These are phyloP conservation scores for Apiotrichum montevideense DNA, from an alignment of 1,284 basidiomycete species.

Conservation along the genomic window DNA sequence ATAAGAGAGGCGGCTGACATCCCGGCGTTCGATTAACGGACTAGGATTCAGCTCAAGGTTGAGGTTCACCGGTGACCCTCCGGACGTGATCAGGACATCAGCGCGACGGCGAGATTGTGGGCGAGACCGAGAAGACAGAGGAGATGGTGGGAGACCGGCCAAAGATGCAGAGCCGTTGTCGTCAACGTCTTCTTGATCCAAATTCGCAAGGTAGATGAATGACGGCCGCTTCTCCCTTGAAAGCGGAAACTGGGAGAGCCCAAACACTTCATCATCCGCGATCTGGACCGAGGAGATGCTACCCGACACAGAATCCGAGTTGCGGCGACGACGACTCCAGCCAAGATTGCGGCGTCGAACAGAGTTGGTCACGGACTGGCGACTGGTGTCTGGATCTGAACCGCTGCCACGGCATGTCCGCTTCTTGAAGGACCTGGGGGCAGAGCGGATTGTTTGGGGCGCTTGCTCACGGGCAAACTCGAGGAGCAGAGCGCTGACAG, in stretches of 20 bases:
- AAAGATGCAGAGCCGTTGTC: background rate
- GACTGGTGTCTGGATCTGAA: background rate
- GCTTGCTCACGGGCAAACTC: slow-evolving; percentile 23
- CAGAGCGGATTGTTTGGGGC: slow-evolving; percentile 5
- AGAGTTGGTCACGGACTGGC: slow-evolving; percentile 22
- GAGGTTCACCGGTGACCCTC: slow-evolving; percentile 3
- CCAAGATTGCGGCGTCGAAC: slow-evolving; percentile 33
- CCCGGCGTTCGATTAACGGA: background rate
- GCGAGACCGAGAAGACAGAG: too few relatives aligned
- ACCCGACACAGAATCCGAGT: slow-evolving; percentile 13
- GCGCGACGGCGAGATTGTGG: background rate
- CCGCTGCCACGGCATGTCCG: slow-evolving; percentile 6
- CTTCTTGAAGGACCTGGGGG: slow-evolving; percentile 2
- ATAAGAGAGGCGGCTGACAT: background rate
- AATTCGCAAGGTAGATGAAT: background rate
- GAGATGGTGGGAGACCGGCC: too few relatives aligned
- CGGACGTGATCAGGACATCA: background rate
- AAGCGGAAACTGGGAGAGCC: background rate
- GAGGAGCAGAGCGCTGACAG: slow-evolving; percentile 23
- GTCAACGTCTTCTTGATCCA: background rate
- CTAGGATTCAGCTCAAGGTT: background rate
- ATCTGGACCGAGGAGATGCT: background rate
- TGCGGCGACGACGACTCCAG: slow-evolving; percentile 31
- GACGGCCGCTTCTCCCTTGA: background rate
- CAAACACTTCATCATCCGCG: background rate